Percentiles rank a stretch among this genome's conserved stretches.
phyloP scores from a whole-genome alignment of 805 yeast genomes.

The Isabelozyma pseudorhagii region DNA sequence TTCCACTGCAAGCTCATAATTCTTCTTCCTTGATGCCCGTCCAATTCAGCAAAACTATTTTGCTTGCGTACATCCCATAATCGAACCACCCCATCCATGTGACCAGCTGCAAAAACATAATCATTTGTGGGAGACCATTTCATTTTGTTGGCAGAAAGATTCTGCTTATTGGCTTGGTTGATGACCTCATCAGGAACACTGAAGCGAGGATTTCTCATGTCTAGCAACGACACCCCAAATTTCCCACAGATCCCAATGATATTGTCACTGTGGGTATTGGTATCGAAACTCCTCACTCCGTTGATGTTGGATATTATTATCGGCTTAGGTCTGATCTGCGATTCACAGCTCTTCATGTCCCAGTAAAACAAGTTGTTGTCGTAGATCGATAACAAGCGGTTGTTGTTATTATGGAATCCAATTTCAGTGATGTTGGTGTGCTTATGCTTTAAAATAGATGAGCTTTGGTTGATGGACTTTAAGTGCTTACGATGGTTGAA shows the following conservation, averaged over 20 bases:
- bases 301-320: slow-evolving; percentile 47
- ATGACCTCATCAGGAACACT: slow-evolving; percentile 24
- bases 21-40: slow-evolving; percentile 50
- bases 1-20: slow-evolving; percentile 64
- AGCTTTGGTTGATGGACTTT: slow-evolving; percentile 23
- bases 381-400: slow-evolving; percentile 59
- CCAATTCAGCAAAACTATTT: slow-evolving; percentile 48
- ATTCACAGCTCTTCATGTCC: slow-evolving; percentile 61
- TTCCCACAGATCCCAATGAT: slow-evolving; percentile 63
- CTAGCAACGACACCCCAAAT: slow-evolving; percentile 73
- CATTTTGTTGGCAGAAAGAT: slow-evolving; percentile 38
- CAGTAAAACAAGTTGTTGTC: slow-evolving; percentile 72
- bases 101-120: slow-evolving; percentile 63
- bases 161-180: slow-evolving; percentile 10
- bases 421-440: slow-evolving; percentile 24
- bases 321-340: slow-evolving; percentile 43
- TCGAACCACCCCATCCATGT: slow-evolving; percentile 51
- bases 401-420: slow-evolving; percentile 29
- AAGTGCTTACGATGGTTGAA: slow-evolving; percentile 77
- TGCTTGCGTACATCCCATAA: slow-evolving; percentile 76
- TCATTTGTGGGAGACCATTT: slow-evolving; percentile 65
- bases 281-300: slow-evolving; percentile 52
- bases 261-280: slow-evolving; percentile 45
- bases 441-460: slow-evolving; percentile 14
- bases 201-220: slow-evolving; percentile 52